Evolutionary conservation across 768 basidiomycete species (phyloP).

Genomic region (Boletus rex-veris): DNA sequence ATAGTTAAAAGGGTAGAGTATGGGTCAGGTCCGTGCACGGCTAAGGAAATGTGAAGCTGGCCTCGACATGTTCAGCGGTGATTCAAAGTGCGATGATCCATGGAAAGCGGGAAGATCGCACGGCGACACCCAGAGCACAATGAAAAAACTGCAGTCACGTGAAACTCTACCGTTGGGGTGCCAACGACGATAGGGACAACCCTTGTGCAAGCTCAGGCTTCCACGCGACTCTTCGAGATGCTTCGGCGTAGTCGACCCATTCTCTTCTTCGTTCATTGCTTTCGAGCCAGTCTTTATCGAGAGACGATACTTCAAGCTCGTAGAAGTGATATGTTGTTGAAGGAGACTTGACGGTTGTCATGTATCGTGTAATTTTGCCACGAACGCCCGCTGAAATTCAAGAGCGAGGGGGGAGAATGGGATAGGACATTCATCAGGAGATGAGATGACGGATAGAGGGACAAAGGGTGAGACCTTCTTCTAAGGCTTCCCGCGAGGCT

Average conservation of each 20-base stretch:
- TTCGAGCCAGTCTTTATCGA: conserved; percentile 83
- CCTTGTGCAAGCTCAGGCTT: conserved; percentile 82
- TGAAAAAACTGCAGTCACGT: background rate
- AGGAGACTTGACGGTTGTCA: conserved; percentile 75
- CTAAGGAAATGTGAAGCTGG: conserved; percentile 19
- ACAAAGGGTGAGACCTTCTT: conserved; percentile 93
- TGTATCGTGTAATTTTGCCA: conserved; percentile 81
- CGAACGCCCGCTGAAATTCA: conserved; percentile 72
- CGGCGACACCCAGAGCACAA: conserved; percentile 8
- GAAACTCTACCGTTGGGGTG: conserved; percentile 46
- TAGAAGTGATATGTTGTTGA: conserved; percentile 87
- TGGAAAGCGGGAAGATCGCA: conserved; percentile 10
- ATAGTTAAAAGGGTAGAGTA: conserved; percentile 31
- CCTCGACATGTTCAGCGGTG: conserved; percentile 13
- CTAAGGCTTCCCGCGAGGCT: conserved; percentile 87
- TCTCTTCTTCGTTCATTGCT: conserved; percentile 74
- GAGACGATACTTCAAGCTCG: conserved; percentile 75
- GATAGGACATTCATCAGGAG: conserved; percentile 60
- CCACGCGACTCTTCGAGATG: conserved; percentile 70
- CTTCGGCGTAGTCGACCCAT: conserved; percentile 88
- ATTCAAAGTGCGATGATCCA: conserved; percentile 11
- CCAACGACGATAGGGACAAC: conserved; percentile 66
- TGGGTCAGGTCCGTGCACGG: conserved; percentile 20
- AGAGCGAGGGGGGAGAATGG: conserved; percentile 33
- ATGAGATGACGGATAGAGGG: conserved; percentile 68